Evolutionary conservation across 2,329 filamentous ascomycete genomes (phyloP).

Genomic region (Blastomyces silverae): DNA sequence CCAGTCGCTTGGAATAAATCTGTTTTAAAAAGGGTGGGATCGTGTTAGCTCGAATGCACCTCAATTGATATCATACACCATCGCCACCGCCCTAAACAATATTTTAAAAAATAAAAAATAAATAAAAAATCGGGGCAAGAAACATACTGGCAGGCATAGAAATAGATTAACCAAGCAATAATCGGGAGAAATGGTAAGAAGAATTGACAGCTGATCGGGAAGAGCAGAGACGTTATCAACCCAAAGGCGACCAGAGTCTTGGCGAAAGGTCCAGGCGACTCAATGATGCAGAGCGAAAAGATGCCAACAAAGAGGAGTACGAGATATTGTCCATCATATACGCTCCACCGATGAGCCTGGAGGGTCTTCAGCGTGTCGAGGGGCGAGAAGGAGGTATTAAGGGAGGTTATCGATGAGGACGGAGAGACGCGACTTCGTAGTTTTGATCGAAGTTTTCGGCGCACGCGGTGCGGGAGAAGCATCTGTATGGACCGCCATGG

Average conservation of each 20-base stretch:
- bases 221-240: conserved; percentile 62
- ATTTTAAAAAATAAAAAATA: background rate
- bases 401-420: conserved; percentile 63
- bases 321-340: conserved; percentile 79
- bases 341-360: conserved; percentile 69
- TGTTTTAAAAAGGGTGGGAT: conserved; percentile 34
- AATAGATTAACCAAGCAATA: conserved; percentile 80
- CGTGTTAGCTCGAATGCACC: background rate
- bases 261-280: conserved; percentile 65
- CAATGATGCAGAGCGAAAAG: conserved; percentile 77
- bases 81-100: background rate
- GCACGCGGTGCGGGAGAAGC: conserved; percentile 57
- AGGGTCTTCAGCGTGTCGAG: conserved; percentile 69
- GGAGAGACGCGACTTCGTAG: conserved; percentile 60
- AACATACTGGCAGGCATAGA: conserved; percentile 85
- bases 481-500: conserved; percentile 47
- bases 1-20: conserved; percentile 83
- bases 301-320: conserved; percentile 66
- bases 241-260: conserved; percentile 67
- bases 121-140: conserved; percentile 9
- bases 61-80: background rate
- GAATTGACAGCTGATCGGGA: conserved; percentile 84
- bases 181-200: conserved; percentile 82
- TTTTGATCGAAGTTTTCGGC: conserved; percentile 61
- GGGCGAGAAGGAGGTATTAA: conserved; percentile 78